Base-by-base conservation (phyloP, 345 rosid species). In the Acer negundo region DNA sequence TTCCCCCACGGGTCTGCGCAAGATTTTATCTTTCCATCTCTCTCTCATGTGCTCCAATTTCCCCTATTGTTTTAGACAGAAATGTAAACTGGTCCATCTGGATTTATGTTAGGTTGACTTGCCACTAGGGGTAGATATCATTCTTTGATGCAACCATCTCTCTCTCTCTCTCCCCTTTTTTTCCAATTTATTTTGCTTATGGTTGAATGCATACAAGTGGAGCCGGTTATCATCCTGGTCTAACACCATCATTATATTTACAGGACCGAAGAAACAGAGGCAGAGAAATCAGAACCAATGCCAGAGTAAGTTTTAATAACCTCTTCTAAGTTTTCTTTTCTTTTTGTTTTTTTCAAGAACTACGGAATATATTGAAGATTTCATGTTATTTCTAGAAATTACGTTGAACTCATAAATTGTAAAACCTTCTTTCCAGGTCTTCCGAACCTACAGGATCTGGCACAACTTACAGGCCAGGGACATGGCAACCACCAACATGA, bases 401-500 rank as follows among this genome's bases (percentile, higher is more conserved):
- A 42, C 22, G 2, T 23, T 55, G 62, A 64, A 49, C 19, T 75
- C 10, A 24, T 24, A 9, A 58, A 58, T 53, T 0, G 17, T 13
- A 23, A 5, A 42, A 55, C 64, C 44, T 19, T n/a, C 20, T 78
- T 83, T 85, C 82, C 87, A 96, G 98, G 82, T 81, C 87, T 67
- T 77, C 91, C 0, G 97, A 96, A 78, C 97, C 98, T 62, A 81
- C 91, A 58, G 99, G 98, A 80, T 88, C 97, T 17, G 97, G 99
- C 70, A 79, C 90, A 83, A 84, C 94, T 63, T 96, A 77, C 84
- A 88, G 77, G 84, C 97, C 98, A 1, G 99, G 98, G 83, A 90
- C 97, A 72, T 96, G 99, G 99, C 99, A 92, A 75, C 94, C 99
- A 1, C 97, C 99, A 28, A 83, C 92, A 40, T 91, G 89, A 91